Evolutionary conservation across 192 early-diverging fungal genomes (phyloP).

Genomic region (Backusella circina): DNA sequence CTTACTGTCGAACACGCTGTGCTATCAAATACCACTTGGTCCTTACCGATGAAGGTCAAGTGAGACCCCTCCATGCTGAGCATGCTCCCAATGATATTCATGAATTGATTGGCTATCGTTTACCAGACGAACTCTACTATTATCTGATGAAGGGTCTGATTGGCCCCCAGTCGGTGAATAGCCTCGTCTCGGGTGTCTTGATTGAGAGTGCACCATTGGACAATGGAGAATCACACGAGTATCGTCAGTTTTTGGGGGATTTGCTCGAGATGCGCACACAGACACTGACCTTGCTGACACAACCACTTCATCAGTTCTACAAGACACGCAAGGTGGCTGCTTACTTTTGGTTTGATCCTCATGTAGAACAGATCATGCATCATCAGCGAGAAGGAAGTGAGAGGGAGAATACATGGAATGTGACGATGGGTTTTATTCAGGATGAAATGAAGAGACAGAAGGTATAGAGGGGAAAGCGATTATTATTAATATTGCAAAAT

Average conservation of each 20-base stretch:
- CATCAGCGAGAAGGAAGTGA: constrained; percentile 43
- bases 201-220: constrained; percentile 70
- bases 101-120: constrained; percentile 75
- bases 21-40: constrained; percentile 70
- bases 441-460: constrained; percentile 41
- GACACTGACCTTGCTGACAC: constrained; percentile 53
- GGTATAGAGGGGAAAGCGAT: no score
- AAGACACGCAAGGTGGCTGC: constrained; percentile 61
- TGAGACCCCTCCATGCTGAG: constrained; percentile 60
- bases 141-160: constrained; percentile 65
- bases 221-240: constrained; percentile 80
- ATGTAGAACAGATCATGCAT: constrained; percentile 57
- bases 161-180: constrained; percentile 61
- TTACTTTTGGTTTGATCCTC: constrained; percentile 57
- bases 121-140: constrained; percentile 69
- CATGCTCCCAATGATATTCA: constrained; percentile 75
- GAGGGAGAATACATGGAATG: constrained; percentile 29
- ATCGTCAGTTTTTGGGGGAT: constrained; percentile 58
- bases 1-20: constrained; percentile 67
- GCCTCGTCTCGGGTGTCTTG: constrained; percentile 59
- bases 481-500: no score
- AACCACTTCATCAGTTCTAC: constrained; percentile 61
- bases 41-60: constrained; percentile 64
- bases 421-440: constrained; percentile 18
- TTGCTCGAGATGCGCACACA: constrained; percentile 57